Evolutionary conservation across 2,329 filamentous ascomycete species (phyloP), one percentile per base, ranked within the genome.

Genomic region (Neopestalotiopsis rosae): DNA sequence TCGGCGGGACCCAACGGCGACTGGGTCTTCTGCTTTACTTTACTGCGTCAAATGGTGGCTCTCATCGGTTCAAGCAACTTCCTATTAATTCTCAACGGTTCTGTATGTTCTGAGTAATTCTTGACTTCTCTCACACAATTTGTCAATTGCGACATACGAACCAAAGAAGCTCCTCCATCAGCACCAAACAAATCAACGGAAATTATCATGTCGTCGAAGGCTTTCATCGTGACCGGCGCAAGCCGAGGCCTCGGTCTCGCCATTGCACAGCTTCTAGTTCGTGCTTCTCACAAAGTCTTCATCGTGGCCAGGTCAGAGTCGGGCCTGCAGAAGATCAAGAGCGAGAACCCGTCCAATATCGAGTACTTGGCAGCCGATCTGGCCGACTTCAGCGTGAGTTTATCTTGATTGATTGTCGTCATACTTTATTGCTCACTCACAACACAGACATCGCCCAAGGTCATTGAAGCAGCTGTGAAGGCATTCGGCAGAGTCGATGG

Each of bases 401-500:
- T 14, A 13, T 14, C 20, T 34, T 10, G 12, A 20, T 2, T 6
- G 5, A 17, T 17, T 14, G 9, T 45, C 20, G 13, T 52, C 20
- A 17, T 28, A 56, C 7, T 20, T 38, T 5, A 28, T 42, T 4
- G 61, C 61, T 64, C 59, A 62, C 59, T 38, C 2, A 28, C 24
- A 12, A 17, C 9, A 1, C 70, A 88, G 87, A 80, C 92, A 34
- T 87, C 89, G 4, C 79, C 86, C 1, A 88, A 88, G 76, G 87
- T 92, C 4, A 88, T 94, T 4, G 84, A 91, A 3, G 81, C 90
- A 1, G 92, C 94, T 0, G 76, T 92, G 12, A 82, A 87, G 34
- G 82, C 87, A 0, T 98, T 94, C 79, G 91, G 91, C 10, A 85
- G 84, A 63, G 81, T 99, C 4, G 94, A 99, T 77, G 92, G 91